Percentiles rank a stretch among this genome's conserved stretches.
phyloP scores from a whole-genome alignment of 148 eudicot species.

The Arctostaphylos glauca region DNA sequence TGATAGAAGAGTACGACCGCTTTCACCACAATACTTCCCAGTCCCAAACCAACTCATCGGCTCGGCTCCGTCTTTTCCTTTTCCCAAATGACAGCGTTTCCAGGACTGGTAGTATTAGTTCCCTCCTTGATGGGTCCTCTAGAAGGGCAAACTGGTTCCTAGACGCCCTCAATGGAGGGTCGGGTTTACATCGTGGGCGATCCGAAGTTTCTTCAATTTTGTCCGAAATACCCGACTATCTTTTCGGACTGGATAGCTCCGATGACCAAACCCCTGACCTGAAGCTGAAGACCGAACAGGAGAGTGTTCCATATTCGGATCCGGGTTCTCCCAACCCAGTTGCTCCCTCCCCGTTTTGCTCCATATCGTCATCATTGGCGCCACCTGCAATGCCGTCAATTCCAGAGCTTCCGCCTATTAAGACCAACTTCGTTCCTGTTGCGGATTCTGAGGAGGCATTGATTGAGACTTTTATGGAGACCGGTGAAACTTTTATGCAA shows the following conservation, averaged over 20 bases:
- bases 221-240: constrained; percentile 88
- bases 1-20: constrained; percentile 91
- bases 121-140: constrained; percentile 76
- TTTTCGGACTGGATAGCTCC: constrained; percentile 74
- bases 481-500: neutral
- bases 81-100: constrained; percentile 45
- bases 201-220: constrained; percentile 80
- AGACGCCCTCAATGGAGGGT: constrained; percentile 71
- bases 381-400: constrained; percentile 20
- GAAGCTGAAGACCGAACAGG: constrained; percentile 37
- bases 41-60: constrained; percentile 13
- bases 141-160: constrained; percentile 85
- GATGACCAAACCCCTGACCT: constrained; percentile 43
- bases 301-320: constrained; percentile 42
- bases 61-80: constrained; percentile 69
- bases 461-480: neutral
- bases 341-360: constrained; percentile 48
- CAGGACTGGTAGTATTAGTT: constrained; percentile 51
- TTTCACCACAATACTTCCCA: constrained; percentile 16
- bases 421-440: constrained; percentile 36
- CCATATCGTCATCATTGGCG: constrained; percentile 45
- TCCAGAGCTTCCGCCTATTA: constrained; percentile 63
- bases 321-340: constrained; percentile 69
- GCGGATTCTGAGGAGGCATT: constrained; percentile 23
- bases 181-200: constrained; percentile 60